Evolutionary conservation across 228 moss, liverwort and hornwort genomes (phyloP).

Genomic region (Sphagnum magellanicum): DNA sequence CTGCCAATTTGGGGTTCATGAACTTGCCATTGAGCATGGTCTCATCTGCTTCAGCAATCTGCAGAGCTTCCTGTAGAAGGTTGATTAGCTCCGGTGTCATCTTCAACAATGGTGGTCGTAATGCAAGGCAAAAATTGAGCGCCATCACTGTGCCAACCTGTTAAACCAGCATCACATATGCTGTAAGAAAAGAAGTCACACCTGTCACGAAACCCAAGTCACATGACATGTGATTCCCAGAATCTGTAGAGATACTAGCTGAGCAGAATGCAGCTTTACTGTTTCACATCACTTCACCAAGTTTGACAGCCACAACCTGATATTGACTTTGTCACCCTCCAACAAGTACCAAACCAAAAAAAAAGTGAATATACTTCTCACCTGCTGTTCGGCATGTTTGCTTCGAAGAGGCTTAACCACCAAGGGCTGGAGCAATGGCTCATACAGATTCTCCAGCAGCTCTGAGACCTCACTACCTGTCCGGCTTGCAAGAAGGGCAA

Average conservation of each 20-base stretch:
- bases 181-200: conserved; percentile 9
- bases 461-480: conserved; percentile 99
- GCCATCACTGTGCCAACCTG: conserved; percentile 99
- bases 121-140: conserved; percentile 89
- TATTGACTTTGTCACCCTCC: no score
- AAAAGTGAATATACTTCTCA: conserved; percentile 11
- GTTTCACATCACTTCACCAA: no score
- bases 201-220: background rate
- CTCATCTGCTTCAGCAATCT: conserved; percentile 97
- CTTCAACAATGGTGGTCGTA: conserved; percentile 91
- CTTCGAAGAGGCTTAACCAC: conserved; percentile 85
- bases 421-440: conserved; percentile 80
- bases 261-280: no score
- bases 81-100: conserved; percentile 91
- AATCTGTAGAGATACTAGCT: no score
- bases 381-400: conserved; percentile 98
- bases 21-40: conserved; percentile 86
- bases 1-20: conserved; percentile 97
- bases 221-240: background rate
- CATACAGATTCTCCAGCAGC: conserved; percentile 84
- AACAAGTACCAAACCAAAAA: no score
- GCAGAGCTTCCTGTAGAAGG: conserved; percentile 91
- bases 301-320: no score
- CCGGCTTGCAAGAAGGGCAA: conserved; percentile 93
- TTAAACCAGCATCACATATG: background rate